Evolutionary conservation across 2,329 filamentous ascomycete genomes (phyloP).

Genomic region (Ambrosiella beaveri): DNA sequence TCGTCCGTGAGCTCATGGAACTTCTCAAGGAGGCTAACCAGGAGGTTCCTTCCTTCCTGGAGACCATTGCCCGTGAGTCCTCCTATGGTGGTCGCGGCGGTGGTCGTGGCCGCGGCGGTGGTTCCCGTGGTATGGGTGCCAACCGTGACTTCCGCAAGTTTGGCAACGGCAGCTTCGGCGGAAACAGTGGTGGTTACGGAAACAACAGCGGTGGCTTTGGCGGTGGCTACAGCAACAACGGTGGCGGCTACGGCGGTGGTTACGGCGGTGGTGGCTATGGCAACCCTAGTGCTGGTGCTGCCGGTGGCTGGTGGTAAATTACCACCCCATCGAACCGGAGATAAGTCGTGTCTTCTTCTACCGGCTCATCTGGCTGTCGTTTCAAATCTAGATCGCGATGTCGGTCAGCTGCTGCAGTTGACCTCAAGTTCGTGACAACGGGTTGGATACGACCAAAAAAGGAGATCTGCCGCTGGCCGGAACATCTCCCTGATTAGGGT

Average conservation of each 20-base stretch:
- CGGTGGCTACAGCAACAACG: constrained; percentile 25
- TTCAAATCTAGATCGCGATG: constrained; percentile 1
- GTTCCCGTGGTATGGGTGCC: constrained; percentile 45
- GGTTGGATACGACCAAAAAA: constrained; percentile 21
- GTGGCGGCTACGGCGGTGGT: constrained; percentile 24
- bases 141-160: constrained; percentile 85
- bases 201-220: constrained; percentile 24
- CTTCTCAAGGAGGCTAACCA: constrained; percentile 98
- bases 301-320: constrained; percentile 59
- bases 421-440: constrained; percentile 21
- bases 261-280: constrained; percentile 35
- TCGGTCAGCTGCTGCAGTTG: constrained; percentile 14
- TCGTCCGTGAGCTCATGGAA: constrained; percentile 92
- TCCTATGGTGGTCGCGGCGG: constrained; percentile 56
- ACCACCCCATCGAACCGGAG: neutral
- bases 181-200: constrained; percentile 24
- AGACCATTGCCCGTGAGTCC: constrained; percentile 92
- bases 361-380: neutral
- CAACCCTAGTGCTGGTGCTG: constrained; percentile 50
- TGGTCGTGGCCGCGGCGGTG: constrained; percentile 42
- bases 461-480: constrained; percentile 13
- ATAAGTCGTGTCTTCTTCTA: neutral
- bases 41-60: constrained; percentile 82
- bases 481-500: constrained; percentile 9
- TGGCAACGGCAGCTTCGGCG: constrained; percentile 35